Percentiles rank a stretch among this genome's conserved stretches.
Conservation (phyloP, 2,329 filamentous ascomycete species). For the Verticillium zaregamsianum region DNA sequence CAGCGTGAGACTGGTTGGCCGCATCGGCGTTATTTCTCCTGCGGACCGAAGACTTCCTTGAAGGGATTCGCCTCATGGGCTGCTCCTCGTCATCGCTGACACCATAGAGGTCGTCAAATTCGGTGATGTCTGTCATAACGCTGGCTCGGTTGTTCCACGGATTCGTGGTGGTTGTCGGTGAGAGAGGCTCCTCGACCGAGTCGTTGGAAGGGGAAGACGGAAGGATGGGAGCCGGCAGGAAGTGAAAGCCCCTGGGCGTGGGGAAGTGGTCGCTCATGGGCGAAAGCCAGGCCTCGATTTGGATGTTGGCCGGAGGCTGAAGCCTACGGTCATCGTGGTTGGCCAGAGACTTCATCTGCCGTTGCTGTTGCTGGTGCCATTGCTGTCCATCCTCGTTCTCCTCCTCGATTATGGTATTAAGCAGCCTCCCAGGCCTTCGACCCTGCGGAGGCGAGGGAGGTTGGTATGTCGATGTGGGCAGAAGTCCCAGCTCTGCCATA, state of each 20-base stretch:
- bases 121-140: constrained; percentile 60
- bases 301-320: background rate
- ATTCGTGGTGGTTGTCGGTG: constrained; percentile 51
- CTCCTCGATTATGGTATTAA: constrained; percentile 66
- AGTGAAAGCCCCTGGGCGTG: constrained; percentile 64
- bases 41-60: constrained; percentile 30
- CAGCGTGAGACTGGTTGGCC: constrained; percentile 9
- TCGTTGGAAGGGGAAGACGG: constrained; percentile 56
- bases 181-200: constrained; percentile 46
- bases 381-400: constrained; percentile 35
- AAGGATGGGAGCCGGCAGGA: constrained; percentile 58
- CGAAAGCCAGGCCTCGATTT: constrained; percentile 44
- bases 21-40: constrained; percentile 37
- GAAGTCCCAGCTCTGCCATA: constrained; percentile 43
- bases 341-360: background rate
- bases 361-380: constrained; percentile 14
- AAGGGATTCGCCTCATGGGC: constrained; percentile 14
- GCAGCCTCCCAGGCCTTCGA: constrained; percentile 46
- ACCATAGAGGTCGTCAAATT: constrained; percentile 86
- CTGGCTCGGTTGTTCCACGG: constrained; percentile 60
- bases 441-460: constrained; percentile 51
- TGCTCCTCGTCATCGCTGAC: constrained; percentile 71
- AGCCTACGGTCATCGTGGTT: background rate
- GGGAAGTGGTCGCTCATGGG: constrained; percentile 64
- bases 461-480: constrained; percentile 37